phyloP scores from a whole-genome alignment of 2,329 filamentous ascomycete species.

The Aspergillus neoniger region DNA sequence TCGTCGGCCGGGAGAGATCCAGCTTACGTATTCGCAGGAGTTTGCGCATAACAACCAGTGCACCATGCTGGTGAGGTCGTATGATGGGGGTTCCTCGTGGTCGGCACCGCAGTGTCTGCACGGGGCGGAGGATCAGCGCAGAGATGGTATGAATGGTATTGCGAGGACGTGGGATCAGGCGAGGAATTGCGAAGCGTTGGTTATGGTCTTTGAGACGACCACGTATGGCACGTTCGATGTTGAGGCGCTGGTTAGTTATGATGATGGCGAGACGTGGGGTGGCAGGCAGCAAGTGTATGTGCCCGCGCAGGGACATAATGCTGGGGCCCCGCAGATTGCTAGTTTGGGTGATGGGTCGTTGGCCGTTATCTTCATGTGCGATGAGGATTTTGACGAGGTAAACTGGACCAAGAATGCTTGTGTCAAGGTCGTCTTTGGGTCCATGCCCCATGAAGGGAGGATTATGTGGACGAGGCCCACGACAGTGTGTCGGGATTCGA shows the following conservation, averaged over 20 bases:
- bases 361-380: conserved; percentile 52
- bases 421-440: conserved; percentile 45
- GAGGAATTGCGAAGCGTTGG: conserved; percentile 34
- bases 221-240: conserved; percentile 44
- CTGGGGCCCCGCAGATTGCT: conserved; percentile 50
- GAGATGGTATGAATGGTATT: conserved; percentile 49
- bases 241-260: conserved; percentile 49
- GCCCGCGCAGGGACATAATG: conserved; percentile 41
- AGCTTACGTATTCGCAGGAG: conserved; percentile 52
- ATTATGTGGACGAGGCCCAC: conserved; percentile 38
- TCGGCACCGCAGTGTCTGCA: conserved; percentile 44
- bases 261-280: conserved; percentile 46
- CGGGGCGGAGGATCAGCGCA: conserved; percentile 40
- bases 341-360: conserved; percentile 42
- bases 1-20: conserved; percentile 38
- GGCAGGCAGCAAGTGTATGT: conserved; percentile 46
- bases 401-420: conserved; percentile 44
- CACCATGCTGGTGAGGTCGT: conserved; percentile 51
- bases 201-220: conserved; percentile 53
- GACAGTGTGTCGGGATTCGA: conserved; percentile 33
- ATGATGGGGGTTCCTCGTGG: conserved; percentile 49
- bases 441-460: conserved; percentile 34
- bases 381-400: conserved; percentile 41
- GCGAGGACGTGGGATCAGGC: conserved; percentile 35
- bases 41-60: conserved; percentile 51